Evolutionary conservation across 164 flowering plant species (phyloP).

Genomic region (Chimonanthus salicifolius): DNA sequence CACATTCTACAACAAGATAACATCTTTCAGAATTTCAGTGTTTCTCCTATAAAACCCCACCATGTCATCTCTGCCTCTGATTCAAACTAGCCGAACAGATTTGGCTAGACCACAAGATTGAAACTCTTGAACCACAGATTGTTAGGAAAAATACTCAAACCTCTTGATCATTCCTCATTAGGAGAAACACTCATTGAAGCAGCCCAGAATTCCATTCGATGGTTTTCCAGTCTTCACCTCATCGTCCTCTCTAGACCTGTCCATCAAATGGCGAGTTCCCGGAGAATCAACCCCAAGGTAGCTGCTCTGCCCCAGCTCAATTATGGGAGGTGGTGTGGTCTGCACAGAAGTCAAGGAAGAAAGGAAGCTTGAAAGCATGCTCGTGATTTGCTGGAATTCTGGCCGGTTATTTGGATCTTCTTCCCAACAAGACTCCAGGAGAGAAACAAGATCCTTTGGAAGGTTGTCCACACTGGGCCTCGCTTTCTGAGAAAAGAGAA

Average conservation of each 20-base stretch:
- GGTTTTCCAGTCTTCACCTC: conserved; percentile 9
- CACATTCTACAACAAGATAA: no score
- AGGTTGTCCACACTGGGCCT: conserved; percentile 51
- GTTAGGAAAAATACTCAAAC: neutral
- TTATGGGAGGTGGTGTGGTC: conserved; percentile 7
- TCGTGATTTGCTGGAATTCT: conserved; percentile 41
- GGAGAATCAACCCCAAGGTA: conserved; percentile 14
- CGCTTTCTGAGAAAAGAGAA: conserved; percentile 31
- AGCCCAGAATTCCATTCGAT: conserved; percentile 7
- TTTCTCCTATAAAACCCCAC: no score
- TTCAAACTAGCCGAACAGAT: neutral
- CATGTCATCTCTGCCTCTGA: no score
- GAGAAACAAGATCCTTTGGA: conserved; percentile 37
- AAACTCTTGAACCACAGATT: neutral
- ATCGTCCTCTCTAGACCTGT: conserved; percentile 10
- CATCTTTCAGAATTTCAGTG: no score
- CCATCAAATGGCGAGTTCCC: conserved; percentile 17
- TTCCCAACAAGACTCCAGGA: conserved; percentile 62
- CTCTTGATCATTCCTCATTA: neutral
- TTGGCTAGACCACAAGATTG: neutral
- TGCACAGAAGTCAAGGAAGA: conserved; percentile 9
- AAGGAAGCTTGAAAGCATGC: conserved; percentile 20
- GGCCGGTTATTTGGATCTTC: conserved; percentile 56
- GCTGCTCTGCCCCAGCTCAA: conserved; percentile 4
- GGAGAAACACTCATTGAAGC: conserved; percentile 20